Conservation (phyloP, 345 rosid genomes). For the Populus deltoides region DNA sequence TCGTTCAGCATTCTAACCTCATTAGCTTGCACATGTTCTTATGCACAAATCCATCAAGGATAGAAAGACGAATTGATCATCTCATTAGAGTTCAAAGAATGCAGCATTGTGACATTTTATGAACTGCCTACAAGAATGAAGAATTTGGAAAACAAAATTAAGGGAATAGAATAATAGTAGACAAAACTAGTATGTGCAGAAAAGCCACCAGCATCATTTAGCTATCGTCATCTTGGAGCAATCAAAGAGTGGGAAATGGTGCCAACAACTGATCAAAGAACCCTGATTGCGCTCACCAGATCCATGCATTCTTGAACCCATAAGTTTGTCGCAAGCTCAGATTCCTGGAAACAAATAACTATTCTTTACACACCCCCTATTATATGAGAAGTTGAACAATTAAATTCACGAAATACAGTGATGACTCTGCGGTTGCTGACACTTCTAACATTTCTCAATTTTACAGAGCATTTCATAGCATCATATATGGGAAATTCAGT, state of each 20-base stretch:
- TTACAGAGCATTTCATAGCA: background rate
- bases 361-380: background rate
- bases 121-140: background rate
- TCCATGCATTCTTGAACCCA: conserved; percentile 6
- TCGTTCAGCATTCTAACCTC: background rate
- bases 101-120: background rate
- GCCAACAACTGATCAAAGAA: conserved; percentile 8
- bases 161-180: background rate
- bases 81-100: conserved; percentile 2
- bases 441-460: background rate
- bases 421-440: background rate
- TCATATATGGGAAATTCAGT: background rate
- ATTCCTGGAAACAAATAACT: conserved; percentile 19
- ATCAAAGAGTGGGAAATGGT: background rate
- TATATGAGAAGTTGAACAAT: background rate
- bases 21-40: background rate
- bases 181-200: background rate
- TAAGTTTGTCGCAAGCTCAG: conserved; percentile 11
- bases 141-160: background rate
- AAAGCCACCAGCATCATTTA: background rate
- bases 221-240: background rate
- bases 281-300: conserved; percentile 6
- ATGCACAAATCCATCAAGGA: background rate
- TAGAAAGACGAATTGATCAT: background rate
- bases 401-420: background rate